These are phyloP conservation scores for Fraxinus xanthoxyloides DNA, from an alignment of 305 asterid species.

Conservation along the genomic window DNA sequence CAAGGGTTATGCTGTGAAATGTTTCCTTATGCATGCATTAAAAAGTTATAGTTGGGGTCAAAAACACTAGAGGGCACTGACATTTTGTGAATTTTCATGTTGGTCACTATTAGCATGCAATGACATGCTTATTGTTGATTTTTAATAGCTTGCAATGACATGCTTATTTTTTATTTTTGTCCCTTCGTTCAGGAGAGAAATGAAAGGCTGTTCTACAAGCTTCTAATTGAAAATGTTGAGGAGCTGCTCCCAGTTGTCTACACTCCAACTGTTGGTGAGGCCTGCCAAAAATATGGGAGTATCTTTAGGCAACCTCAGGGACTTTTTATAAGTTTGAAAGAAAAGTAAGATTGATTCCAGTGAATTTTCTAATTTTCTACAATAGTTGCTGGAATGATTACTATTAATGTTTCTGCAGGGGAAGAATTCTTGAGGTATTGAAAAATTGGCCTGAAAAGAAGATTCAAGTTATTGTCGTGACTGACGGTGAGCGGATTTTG, in stretches of 20 bases:
- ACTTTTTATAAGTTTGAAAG: not conserved
- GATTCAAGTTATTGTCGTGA: slow-evolving; percentile 55
- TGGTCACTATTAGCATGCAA: not conserved
- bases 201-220: not conserved
- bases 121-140: not conserved
- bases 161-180: not conserved
- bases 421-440: slow-evolving; percentile 50
- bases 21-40: not conserved
- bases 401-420: slow-evolving; percentile 29
- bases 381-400: not conserved
- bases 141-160: not conserved
- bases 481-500: slow-evolving; percentile 58
- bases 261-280: not conserved
- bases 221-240: not conserved
- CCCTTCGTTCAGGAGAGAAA: not conserved
- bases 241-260: not conserved
- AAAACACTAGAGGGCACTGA: not conserved
- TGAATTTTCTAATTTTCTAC: not conserved
- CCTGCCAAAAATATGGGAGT: not conserved
- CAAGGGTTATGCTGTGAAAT: not conserved
- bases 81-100: not conserved
- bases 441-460: slow-evolving; percentile 60
- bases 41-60: not conserved
- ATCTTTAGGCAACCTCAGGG: not conserved
- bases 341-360: not conserved